Base-by-base conservation (phyloP, 2,329 filamentous ascomycete species). In the Stagonosporopsis chrysanthemi region DNA sequence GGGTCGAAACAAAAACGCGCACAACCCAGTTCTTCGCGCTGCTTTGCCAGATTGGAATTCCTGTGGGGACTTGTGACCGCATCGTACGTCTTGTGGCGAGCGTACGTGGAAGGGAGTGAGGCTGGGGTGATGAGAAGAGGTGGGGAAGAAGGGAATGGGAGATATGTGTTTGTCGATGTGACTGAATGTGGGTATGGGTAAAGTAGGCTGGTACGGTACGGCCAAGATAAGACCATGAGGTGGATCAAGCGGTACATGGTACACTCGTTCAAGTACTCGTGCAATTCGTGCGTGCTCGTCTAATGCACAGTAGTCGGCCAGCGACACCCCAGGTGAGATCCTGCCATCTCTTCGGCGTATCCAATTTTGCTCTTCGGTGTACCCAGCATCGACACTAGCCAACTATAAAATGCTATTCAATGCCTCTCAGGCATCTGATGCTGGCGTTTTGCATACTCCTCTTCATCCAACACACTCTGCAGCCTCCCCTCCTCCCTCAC, bases 401-500 rank as follows among this genome's bases (percentile, higher is more conserved):
- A n/a, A 15, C 3, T 15, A 24, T 8, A 8, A 17, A 5, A 12
- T 15, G 14, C 14, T 15, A 14, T 19, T 52, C 58, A 68, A 46
- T 69, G 67, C 15, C 69, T 58, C 53, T 75, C 73, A 5, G 72
- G 73, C 72, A 77, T 76, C 56, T 75, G 74, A 62, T 77, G 74
- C 56, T 77, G 74, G 17, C 74, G 63, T 56, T 71, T 74, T 9
- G 46, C 28, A 15, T 47, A 68, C 63, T 50, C 67, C 41, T 70
- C 77, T 68, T 81, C 78, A 64, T 80, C 78, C 42, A 81, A 67
- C 40, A 69, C 72, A 61, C 61, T 72, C 46, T 76, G 75, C 56
- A 80, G 48, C 35, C 72, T 74, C 11, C 74, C 72, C 64, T 81
- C 78, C 65, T 79, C 78, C 36, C 70, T 70, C 23, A 80, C 78